Evolutionary conservation across 352 stramenopile genomes (phyloP).

Genomic region (Globisporangium alternatum): DNA sequence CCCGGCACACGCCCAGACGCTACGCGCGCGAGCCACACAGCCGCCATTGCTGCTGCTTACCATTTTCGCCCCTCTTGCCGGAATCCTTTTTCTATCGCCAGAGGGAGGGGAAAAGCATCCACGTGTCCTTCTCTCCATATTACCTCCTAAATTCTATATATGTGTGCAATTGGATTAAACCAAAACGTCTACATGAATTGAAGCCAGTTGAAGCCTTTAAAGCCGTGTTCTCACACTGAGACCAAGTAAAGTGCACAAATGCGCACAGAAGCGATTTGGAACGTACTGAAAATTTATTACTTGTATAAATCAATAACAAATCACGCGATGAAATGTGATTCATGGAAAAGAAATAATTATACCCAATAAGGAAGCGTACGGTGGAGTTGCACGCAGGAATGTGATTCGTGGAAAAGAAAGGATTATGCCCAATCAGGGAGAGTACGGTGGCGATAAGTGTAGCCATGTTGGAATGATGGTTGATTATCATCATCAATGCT

Average conservation of each 20-base stretch:
- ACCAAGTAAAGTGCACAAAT: too few relatives aligned
- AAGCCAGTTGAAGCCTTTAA: too few relatives aligned
- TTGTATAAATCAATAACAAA: too few relatives aligned
- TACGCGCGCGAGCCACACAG: slow-evolving; percentile 3
- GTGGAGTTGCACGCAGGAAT: neutral
- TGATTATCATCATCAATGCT: neutral
- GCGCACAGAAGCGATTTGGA: too few relatives aligned
- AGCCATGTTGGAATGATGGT: neutral
- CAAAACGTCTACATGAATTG: too few relatives aligned
- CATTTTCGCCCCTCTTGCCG: neutral
- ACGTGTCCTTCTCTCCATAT: too few relatives aligned
- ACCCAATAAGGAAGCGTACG: neutral
- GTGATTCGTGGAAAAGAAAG: neutral
- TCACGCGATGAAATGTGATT: too few relatives aligned
- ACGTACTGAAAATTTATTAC: too few relatives aligned
- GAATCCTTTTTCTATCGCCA: neutral
- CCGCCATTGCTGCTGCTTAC: neutral
- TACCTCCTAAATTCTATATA: too few relatives aligned
- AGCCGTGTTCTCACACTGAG: too few relatives aligned
- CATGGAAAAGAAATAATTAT: too few relatives aligned
- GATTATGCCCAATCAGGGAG: neutral
- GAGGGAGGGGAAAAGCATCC: neutral
- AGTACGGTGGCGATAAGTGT: neutral
- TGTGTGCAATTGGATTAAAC: too few relatives aligned
- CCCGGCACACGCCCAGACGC: neutral